Evolutionary conservation across 441 rosid species (phyloP).

Genomic region (Gossypium trilobum): DNA sequence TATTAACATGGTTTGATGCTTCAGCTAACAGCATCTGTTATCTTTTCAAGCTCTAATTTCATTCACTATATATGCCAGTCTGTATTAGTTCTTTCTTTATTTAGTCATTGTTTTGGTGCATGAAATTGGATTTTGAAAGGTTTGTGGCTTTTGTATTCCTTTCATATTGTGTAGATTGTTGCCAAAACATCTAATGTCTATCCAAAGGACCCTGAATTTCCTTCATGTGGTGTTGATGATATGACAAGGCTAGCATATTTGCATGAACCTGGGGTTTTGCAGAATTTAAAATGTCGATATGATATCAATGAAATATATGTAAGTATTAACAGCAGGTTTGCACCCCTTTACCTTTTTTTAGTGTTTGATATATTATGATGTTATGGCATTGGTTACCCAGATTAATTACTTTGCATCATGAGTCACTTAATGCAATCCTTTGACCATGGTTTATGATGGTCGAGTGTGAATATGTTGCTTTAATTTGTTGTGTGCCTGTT

Average conservation of each 20-base stretch:
- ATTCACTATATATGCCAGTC: neutral
- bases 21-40: neutral
- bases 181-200: constrained; percentile 46
- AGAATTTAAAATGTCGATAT: constrained; percentile 58
- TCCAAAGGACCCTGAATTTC: constrained; percentile 84
- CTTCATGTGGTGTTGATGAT: constrained; percentile 77
- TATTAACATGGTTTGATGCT: neutral
- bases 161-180: constrained; percentile 40
- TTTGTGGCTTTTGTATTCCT: neutral
- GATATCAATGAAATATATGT: constrained; percentile 81
- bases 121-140: constrained; percentile 1
- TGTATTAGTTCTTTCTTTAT: neutral
- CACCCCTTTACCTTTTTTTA: constrained; percentile 3
- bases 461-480: neutral
- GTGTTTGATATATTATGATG: neutral
- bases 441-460: constrained; percentile 3
- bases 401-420: neutral
- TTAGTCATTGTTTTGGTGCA: neutral
- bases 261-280: constrained; percentile 88
- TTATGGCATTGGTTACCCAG: neutral
- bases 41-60: neutral
- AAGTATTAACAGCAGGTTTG: constrained; percentile 27
- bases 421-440: neutral
- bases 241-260: constrained; percentile 92
- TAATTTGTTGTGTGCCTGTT: neutral